Conservation (phyloP, 2,329 filamentous ascomycete species). For the Podosphaera aphanis region DNA sequence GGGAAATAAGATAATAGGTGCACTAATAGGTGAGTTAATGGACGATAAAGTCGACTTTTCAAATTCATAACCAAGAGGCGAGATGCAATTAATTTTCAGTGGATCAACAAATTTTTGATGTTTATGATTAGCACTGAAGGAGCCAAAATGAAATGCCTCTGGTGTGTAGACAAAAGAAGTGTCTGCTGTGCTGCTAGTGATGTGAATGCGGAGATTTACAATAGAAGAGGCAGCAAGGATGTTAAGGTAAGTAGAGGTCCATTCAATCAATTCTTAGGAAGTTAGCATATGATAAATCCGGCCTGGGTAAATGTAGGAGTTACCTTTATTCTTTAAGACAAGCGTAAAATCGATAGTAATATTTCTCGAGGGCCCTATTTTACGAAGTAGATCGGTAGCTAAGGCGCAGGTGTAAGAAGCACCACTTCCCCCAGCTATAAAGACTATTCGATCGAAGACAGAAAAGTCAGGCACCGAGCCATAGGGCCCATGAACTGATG, state of each 20-base stretch:
- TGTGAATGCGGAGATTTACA: not conserved
- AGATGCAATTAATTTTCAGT: not conserved
- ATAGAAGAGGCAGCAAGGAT: constrained; percentile 7
- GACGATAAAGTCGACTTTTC: not conserved
- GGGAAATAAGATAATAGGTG: constrained; percentile 4
- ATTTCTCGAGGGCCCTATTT: constrained; percentile 16
- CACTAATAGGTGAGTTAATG: not conserved
- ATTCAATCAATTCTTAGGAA: constrained; percentile 10
- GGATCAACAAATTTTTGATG: not conserved
- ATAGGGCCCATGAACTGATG: constrained; percentile 34
- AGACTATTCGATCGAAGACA: constrained; percentile 28
- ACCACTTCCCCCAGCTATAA: constrained; percentile 36
- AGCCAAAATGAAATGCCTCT: not conserved
- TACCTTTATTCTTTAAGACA: constrained; percentile 24
- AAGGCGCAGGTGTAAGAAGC: constrained; percentile 32
- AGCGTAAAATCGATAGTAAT: constrained; percentile 24
- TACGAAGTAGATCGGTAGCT: constrained; percentile 22
- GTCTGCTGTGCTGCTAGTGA: not conserved
- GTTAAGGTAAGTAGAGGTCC: constrained; percentile 11
- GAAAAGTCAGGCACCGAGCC: constrained; percentile 28
- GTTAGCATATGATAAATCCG: not conserved
- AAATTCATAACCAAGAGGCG: not conserved
- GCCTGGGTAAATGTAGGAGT: not conserved
- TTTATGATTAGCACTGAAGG: not conserved
- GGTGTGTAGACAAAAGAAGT: not conserved